A percentile compares a stretch with the other conserved stretches of the same genome.
Evolutionary conservation across 1,284 basidiomycete genomes (phyloP).

Genomic region (Coniferiporia weirii): DNA sequence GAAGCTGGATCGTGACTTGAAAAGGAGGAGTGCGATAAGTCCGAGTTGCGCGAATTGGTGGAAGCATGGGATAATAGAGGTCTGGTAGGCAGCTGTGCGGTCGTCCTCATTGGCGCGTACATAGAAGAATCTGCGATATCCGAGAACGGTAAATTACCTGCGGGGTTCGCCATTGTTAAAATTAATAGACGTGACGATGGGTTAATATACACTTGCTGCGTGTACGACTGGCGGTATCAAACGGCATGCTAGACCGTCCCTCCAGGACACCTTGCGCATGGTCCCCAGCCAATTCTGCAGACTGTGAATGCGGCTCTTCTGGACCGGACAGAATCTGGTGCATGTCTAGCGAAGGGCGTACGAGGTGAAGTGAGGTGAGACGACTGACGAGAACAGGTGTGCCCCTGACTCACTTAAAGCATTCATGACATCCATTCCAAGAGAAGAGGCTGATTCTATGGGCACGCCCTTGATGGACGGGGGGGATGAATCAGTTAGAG

Average conservation of each 20-base stretch:
- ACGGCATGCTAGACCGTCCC: neutral
- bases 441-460: constrained; percentile 1
- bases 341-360: constrained; percentile 3
- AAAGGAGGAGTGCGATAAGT: constrained; percentile 22
- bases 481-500: constrained; percentile 9
- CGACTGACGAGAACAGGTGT: neutral
- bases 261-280: neutral
- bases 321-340: neutral
- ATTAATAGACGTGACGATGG: neutral
- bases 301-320: neutral
- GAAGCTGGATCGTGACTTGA: constrained; percentile 34
- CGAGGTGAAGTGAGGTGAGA: neutral
- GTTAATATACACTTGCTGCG: neutral
- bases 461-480: constrained; percentile 9
- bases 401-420: constrained; percentile 10
- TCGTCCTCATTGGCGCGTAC: neutral
- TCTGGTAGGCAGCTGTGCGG: constrained; percentile 17
- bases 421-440: constrained; percentile 9
- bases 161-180: neutral
- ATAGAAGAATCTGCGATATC: neutral
- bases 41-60: constrained; percentile 22
- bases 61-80: constrained; percentile 26
- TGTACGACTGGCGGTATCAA: neutral
- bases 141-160: neutral
- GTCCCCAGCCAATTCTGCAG: constrained; percentile 11